A percentile compares a stretch with the other conserved stretches of the same genome.
Conservation (phyloP, 805 yeast genomes). For the Candida morakotiae region DNA sequence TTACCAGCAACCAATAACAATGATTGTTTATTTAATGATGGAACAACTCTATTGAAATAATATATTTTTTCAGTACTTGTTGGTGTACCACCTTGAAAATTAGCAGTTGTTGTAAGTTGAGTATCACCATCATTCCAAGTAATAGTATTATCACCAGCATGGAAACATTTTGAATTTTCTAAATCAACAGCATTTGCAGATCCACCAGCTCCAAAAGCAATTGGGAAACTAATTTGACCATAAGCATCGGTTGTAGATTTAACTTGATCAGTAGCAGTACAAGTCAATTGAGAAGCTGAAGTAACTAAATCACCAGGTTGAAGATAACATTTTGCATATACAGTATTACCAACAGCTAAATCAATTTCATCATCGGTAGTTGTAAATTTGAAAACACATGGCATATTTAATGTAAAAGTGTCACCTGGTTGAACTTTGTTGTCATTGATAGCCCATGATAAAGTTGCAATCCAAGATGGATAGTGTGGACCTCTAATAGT, state of each 20-base stretch:
- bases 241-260: slow-evolving; percentile 10
- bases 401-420: slow-evolving; percentile 21
- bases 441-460: slow-evolving; percentile 19
- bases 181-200: slow-evolving; percentile 14
- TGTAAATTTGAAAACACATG: slow-evolving; percentile 24
- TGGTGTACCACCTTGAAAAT: slow-evolving; percentile 9
- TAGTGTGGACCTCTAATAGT: slow-evolving; percentile 2
- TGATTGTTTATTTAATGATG: slow-evolving; percentile 11
- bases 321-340: slow-evolving; percentile 21
- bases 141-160: slow-evolving; percentile 17
- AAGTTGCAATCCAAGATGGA: slow-evolving; percentile 16
- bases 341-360: slow-evolving; percentile 10
- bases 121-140: slow-evolving; percentile 15
- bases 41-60: slow-evolving; percentile 9
- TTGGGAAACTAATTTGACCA: slow-evolving; percentile 19
- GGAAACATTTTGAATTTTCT: slow-evolving; percentile 14
- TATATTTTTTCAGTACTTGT: slow-evolving; percentile 1
- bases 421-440: slow-evolving; percentile 18
- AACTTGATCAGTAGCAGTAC: slow-evolving; percentile 15
- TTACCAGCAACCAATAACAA: slow-evolving; percentile 11
- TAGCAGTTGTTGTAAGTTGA: slow-evolving; percentile 9
- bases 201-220: slow-evolving; percentile 19
- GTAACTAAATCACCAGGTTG: slow-evolving; percentile 15
- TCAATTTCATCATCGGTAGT: slow-evolving; percentile 10
- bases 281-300: slow-evolving; percentile 15